Evolutionary conservation across 2,329 filamentous ascomycete genomes (phyloP), one percentile per base, ranked within the genome.

Genomic region (Apiospora saccharicola): DNA sequence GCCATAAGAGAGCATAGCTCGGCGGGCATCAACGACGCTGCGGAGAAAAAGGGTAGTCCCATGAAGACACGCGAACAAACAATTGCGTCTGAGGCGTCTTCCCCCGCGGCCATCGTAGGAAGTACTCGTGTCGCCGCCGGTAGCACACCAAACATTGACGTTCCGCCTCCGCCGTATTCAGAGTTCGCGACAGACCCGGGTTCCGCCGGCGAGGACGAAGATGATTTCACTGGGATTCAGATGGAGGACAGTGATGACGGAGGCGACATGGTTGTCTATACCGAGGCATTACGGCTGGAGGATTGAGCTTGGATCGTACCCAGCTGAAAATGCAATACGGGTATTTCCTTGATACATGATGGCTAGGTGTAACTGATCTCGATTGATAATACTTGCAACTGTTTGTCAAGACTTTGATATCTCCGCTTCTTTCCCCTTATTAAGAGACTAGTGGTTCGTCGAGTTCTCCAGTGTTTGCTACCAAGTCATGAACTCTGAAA

Each of bases 241-340:
- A 83, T 85, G 84, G 77, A 82, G 30, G 78, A 81, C 57, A 79
- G 85, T 49, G 82, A 82, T 16, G 79, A 76, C 13, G 81, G 82
- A 49, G 79, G 76, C 24, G 76, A 78, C 43, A 75, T 80, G 64
- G 77, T 76, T 26, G 68, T 70, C 68, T 53, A 70, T 26, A 43
- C 68, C 46, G 68, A 70, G 37, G 47, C 68, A 51, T 41, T 70
- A 10, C 68, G 68, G 46, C 12, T 70, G 46, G 68, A 70, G 34
- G 46, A 70, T 0, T 57, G 41, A 46, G 19, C 34, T 24, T 14
- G 34, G 34, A 41, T 24, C 13, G 41, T 64, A 64, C 19, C 41
- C 34, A n/a, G 4, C 41, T 37, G 30, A 41, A 5, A n/a, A 41
- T 41, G n/a, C 22, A 41, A 41, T 64, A 13, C 57, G 57, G 30